Evolutionary conservation across 2,329 filamentous ascomycete genomes (phyloP).

Genomic region (Trichoderma sp.): DNA sequence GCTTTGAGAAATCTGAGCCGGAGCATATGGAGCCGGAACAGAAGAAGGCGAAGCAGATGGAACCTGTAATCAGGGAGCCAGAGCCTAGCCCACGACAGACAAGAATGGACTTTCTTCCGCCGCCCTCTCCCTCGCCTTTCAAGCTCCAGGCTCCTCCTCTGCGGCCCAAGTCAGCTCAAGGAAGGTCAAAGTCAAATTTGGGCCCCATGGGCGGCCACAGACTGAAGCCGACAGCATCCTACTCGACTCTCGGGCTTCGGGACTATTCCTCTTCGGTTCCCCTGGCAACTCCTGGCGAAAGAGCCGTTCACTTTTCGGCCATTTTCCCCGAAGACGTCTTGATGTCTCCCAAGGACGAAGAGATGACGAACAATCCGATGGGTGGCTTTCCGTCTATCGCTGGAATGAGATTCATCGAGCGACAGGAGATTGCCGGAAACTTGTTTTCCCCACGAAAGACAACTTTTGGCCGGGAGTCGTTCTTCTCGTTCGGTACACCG

Average conservation of each 20-base stretch:
- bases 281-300: slow-evolving; percentile 29
- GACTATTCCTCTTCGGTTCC: slow-evolving; percentile 27
- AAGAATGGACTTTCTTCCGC: neutral
- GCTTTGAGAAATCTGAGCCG: slow-evolving; percentile 32
- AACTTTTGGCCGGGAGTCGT: slow-evolving; percentile 53
- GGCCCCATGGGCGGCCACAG: slow-evolving; percentile 25
- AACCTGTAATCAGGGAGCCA: neutral
- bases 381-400: slow-evolving; percentile 45
- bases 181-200: slow-evolving; percentile 19
- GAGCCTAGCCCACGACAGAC: neutral
- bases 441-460: slow-evolving; percentile 53
- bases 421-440: slow-evolving; percentile 50
- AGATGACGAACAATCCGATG: slow-evolving; percentile 68
- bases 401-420: slow-evolving; percentile 50
- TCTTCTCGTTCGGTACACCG: slow-evolving; percentile 51
- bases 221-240: slow-evolving; percentile 37
- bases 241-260: slow-evolving; percentile 43
- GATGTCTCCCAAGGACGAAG: slow-evolving; percentile 68
- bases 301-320: slow-evolving; percentile 37
- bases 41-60: slow-evolving; percentile 14
- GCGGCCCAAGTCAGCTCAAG: slow-evolving; percentile 18
- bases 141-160: slow-evolving; percentile 18
- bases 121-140: slow-evolving; percentile 21
- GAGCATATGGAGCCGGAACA: slow-evolving; percentile 8
- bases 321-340: slow-evolving; percentile 48